Evolutionary conservation across 331 rosid species (phyloP).

Genomic region (Quercus phellos): DNA sequence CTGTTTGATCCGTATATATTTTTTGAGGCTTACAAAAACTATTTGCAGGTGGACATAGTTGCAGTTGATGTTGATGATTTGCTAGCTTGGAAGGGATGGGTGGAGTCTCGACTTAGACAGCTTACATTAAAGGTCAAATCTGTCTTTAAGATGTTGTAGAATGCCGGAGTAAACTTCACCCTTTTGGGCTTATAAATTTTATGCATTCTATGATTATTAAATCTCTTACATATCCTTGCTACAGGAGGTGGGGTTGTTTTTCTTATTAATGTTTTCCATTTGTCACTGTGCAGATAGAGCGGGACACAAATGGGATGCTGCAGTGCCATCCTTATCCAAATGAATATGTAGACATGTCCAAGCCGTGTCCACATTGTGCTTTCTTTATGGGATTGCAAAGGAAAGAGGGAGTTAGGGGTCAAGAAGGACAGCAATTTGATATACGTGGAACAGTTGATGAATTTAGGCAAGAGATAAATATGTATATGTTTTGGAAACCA

Average conservation of each 20-base stretch:
- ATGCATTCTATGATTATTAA: slow-evolving; percentile 1
- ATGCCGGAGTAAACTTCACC: neutral
- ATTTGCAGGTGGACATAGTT: slow-evolving; percentile 83
- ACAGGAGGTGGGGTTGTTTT: slow-evolving; percentile 3
- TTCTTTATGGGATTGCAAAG: slow-evolving; percentile 98
- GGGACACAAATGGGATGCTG: slow-evolving; percentile 85
- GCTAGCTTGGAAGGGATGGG: slow-evolving; percentile 96
- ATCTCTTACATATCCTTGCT: slow-evolving; percentile 2
- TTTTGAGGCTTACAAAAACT: slow-evolving; percentile 89
- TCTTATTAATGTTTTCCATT: neutral
- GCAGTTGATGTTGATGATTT: slow-evolving; percentile 79
- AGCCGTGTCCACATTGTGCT: slow-evolving; percentile 80
- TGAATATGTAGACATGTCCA: slow-evolving; percentile 67
- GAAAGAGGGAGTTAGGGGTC: slow-evolving; percentile 91
- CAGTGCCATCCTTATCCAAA: slow-evolving; percentile 97
- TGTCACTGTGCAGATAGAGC: slow-evolving; percentile 70
- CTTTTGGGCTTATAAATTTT: slow-evolving; percentile 2
- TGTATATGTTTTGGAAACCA: slow-evolving; percentile 80
- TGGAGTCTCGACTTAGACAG: slow-evolving; percentile 90
- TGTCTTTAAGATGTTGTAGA: slow-evolving; percentile 9
- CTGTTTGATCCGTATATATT: slow-evolving; percentile 82
- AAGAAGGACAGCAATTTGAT: slow-evolving; percentile 95
- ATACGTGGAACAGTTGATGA: slow-evolving; percentile 95
- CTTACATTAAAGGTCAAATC: slow-evolving; percentile 80
- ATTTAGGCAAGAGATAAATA: slow-evolving; percentile 76